Evolutionary conservation across 768 basidiomycete species (phyloP).

Genomic region (Mycena pura): DNA sequence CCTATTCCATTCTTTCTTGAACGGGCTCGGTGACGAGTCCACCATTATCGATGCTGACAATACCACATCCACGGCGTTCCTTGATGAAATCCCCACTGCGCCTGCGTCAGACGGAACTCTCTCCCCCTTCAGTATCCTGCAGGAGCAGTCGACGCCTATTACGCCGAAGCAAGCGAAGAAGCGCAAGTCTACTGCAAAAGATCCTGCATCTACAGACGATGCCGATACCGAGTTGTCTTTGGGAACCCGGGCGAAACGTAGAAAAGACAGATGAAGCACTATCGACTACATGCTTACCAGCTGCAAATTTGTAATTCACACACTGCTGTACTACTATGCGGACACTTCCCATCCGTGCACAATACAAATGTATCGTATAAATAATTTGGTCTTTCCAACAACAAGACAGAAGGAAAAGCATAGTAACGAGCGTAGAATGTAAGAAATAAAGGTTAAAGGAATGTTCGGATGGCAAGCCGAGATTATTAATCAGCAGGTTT

Average conservation of each 20-base stretch:
- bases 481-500: slow-evolving; percentile 39
- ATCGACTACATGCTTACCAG: background rate
- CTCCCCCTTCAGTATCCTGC: slow-evolving; percentile 7
- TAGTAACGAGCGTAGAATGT: slow-evolving; percentile 15
- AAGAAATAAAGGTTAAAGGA: slow-evolving; percentile 5
- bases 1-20: slow-evolving; percentile 30
- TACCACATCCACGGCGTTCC: slow-evolving; percentile 27
- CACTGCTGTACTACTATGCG: slow-evolving; percentile 17
- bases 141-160: background rate
- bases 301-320: slow-evolving; percentile 13
- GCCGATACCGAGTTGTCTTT: background rate
- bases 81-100: slow-evolving; percentile 29
- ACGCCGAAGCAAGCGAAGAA: slow-evolving; percentile 4
- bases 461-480: slow-evolving; percentile 15
- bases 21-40: slow-evolving; percentile 27
- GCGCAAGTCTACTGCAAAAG: slow-evolving; percentile 18
- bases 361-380: slow-evolving; percentile 19
- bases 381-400: slow-evolving; percentile 6
- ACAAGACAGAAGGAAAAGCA: background rate
- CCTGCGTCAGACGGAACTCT: slow-evolving; percentile 22
- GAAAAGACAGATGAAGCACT: slow-evolving; percentile 19
- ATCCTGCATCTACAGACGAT: background rate
- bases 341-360: background rate
- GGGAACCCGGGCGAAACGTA: slow-evolving; percentile 18
- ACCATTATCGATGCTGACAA: background rate